Evolutionary conservation across 176 grass and related monocot species (phyloP).

Genomic region (Bromus sterilis): DNA sequence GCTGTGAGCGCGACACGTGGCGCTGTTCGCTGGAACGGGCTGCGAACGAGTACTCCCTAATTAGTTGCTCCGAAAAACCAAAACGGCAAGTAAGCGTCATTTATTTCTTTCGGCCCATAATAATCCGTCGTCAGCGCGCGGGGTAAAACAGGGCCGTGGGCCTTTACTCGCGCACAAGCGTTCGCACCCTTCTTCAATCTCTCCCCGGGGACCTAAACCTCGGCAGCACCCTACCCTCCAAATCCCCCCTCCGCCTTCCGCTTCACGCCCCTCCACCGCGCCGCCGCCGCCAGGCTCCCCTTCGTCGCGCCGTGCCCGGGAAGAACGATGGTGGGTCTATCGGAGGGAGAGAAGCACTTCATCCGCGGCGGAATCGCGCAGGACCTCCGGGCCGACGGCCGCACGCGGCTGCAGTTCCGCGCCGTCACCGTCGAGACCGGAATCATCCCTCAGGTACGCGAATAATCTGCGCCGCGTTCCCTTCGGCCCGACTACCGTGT

Average conservation of each 20-base stretch:
- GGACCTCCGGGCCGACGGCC: slow-evolving; percentile 70
- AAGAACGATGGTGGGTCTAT: slow-evolving; percentile 62
- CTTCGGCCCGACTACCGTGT: neutral
- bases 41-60: no score
- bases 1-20: no score
- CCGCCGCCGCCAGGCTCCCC: neutral
- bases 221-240: neutral
- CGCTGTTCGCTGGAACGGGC: no score
- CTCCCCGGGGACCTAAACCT: slow-evolving; percentile 1
- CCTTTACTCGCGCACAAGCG: neutral
- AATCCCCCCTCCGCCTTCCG: neutral
- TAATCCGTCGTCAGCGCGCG: neutral
- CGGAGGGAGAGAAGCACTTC: slow-evolving; percentile 73
- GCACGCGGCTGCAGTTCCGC: slow-evolving; percentile 61
- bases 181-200: neutral
- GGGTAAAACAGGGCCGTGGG: neutral
- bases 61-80: no score
- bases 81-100: neutral
- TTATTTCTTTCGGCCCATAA: neutral
- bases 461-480: neutral
- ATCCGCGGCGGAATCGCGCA: slow-evolving; percentile 57
- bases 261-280: neutral
- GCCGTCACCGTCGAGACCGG: slow-evolving; percentile 62
- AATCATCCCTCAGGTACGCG: slow-evolving; percentile 68
- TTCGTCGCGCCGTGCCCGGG: neutral